Evolutionary conservation across 768 basidiomycete species (phyloP), one percentile per base, ranked within the genome.

Genomic region (Harrya chromipes): DNA sequence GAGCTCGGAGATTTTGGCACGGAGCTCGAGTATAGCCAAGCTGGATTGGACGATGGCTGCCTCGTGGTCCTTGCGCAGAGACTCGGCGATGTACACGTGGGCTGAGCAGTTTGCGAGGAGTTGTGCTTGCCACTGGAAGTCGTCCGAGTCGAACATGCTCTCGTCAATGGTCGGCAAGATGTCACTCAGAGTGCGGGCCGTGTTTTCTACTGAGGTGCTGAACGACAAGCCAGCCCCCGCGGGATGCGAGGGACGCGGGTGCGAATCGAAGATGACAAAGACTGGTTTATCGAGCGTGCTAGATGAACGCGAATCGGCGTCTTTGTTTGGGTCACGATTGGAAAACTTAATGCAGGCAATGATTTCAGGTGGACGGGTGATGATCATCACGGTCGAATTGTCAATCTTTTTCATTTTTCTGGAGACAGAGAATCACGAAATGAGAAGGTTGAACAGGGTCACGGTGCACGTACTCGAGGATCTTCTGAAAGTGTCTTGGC

Each of bases 341-440:
- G 53, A 45, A 34, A 73, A 56, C 50, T 68, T 72, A 52, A 83
- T 59, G 58, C 82, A 79, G 16, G 77, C 72, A 12, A 87, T 63
- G 45, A 87, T 85, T 59, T 87, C 86, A 0, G 86, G 85, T 31
- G 85, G 83, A 19, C 84, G 82, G 0, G 85, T 87, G 52, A 87
- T 80, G 43, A 85, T 72, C 31, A 46, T 76, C 76, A 39, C 73
- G 49, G 43, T 71, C 60, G 51, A 64, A 26, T 19, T 57, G 39
- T 47, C 58, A 2, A 47, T 49, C 11, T 29, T 47, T 19, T 47
- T 61, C 63, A 62, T 58, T 19, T 50, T 55, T 46, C 65, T 75
- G 57, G 8, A 16, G 5, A 44, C 6, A 19, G 9, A 20, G 6
- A 21, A 2, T 11, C 2, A 37, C 17, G 26, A 39, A 4, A 7